Percentiles rank a stretch among this genome's conserved stretches.
These are phyloP conservation scores for Dissophora globulifera DNA, from an alignment of 192 early-diverging fungal species.

Conservation along the genomic window DNA sequence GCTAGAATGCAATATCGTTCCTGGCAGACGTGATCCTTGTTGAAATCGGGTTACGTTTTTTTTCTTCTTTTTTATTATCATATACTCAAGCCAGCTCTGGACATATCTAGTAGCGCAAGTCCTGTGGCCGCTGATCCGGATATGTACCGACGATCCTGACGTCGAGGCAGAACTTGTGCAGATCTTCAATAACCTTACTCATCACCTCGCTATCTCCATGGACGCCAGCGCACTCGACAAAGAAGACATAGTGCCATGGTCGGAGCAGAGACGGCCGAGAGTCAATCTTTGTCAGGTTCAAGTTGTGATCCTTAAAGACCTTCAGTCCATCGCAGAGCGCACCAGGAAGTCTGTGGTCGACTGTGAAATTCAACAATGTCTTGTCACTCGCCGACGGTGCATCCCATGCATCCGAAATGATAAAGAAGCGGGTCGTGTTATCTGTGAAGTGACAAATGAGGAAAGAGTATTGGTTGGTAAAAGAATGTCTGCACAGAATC, in stretches of 20 bases:
- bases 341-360: constrained; percentile 89
- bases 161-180: constrained; percentile 78
- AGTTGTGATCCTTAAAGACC: constrained; percentile 80
- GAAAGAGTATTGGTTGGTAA: too few species aligned
- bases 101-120: constrained; percentile 11
- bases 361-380: constrained; percentile 88
- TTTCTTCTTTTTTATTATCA: background rate
- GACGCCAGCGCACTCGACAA: constrained; percentile 86
- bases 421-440: constrained; percentile 95
- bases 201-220: constrained; percentile 79
- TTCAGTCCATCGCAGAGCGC: constrained; percentile 86
- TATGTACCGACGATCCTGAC: constrained; percentile 87
- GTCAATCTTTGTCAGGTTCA: constrained; percentile 94
- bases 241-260: constrained; percentile 95
- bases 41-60: background rate
- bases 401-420: constrained; percentile 78
- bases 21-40: background rate
- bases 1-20: too few species aligned
- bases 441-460: constrained; percentile 53
- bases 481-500: too few species aligned
- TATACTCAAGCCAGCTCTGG: background rate
- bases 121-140: constrained; percentile 65
- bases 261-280: constrained; percentile 82
- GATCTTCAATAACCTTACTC: constrained; percentile 70
- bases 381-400: constrained; percentile 76